phyloP scores from a whole-genome alignment of 257 asterid species.

The Solanum etuberosum region DNA sequence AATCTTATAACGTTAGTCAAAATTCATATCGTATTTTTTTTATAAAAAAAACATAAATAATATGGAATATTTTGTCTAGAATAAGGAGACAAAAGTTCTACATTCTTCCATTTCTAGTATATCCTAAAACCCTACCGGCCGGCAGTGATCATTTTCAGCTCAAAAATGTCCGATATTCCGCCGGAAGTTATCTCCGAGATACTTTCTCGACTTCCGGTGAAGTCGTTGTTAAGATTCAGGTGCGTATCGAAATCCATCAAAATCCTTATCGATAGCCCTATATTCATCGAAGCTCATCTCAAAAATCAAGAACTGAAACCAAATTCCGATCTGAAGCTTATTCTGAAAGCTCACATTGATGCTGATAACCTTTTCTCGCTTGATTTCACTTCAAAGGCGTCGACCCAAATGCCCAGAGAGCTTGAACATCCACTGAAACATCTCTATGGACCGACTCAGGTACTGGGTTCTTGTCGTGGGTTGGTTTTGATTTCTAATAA shows the following conservation, averaged over 20 bases:
- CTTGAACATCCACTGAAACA: background rate
- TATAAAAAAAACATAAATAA: too few relatives aligned
- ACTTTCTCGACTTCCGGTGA: conserved; percentile 45
- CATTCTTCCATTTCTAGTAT: background rate
- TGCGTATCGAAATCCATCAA: conserved; percentile 41
- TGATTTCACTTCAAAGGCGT: background rate
- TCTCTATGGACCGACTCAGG: background rate
- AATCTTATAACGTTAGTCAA: too few relatives aligned
- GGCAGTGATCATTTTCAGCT: background rate
- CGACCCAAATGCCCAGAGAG: background rate
- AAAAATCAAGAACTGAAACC: conserved; percentile 8
- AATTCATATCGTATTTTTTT: too few relatives aligned
- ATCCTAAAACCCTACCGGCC: background rate
- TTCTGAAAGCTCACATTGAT: conserved; percentile 26
- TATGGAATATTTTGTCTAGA: background rate
- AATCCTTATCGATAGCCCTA: conserved; percentile 26
- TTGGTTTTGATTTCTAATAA: conserved; percentile 5
- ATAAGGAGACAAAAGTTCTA: background rate
- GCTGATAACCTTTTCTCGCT: conserved; percentile 9
- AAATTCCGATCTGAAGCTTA: conserved; percentile 18
- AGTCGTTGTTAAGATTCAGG: conserved; percentile 37
- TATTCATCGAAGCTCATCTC: conserved; percentile 35
- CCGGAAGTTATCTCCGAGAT: conserved; percentile 36
- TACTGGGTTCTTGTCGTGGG: conserved; percentile 16
- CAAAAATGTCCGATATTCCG: conserved; percentile 8